Conservation (phyloP, 768 basidiomycete species). For the Pluteus cervinus region DNA sequence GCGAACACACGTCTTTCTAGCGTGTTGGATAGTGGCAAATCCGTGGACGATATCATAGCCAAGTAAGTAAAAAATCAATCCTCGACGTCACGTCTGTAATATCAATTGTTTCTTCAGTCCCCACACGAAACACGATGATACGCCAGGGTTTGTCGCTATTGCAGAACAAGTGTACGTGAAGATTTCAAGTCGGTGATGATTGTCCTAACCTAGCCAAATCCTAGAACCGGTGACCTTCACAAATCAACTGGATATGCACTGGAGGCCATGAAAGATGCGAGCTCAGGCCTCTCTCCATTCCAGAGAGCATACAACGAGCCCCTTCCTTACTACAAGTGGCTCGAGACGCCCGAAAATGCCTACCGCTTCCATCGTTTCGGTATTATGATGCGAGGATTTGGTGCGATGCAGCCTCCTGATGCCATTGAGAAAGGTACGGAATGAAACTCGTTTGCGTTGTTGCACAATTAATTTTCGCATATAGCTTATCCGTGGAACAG, state of each 20-base stretch:
- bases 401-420: conserved; percentile 12
- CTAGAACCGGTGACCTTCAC: conserved; percentile 17
- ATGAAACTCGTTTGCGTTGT: neutral
- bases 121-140: neutral
- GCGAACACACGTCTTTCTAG: conserved; percentile 28
- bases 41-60: conserved; percentile 17
- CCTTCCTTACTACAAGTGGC: conserved; percentile 16
- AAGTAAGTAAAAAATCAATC: conserved; percentile 16
- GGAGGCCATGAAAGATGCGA: conserved; percentile 19
- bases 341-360: conserved; percentile 15
- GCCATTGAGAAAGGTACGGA: conserved; percentile 14
- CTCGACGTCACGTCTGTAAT: neutral
- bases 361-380: conserved; percentile 20
- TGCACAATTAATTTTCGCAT: neutral
- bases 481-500: conserved; percentile 19
- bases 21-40: conserved; percentile 23
- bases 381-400: conserved; percentile 19
- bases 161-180: no score
- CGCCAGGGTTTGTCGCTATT: neutral
- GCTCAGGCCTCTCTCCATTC: conserved; percentile 11
- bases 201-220: neutral
- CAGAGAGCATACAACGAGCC: conserved; percentile 12
- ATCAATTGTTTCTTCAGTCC: neutral
- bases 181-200: neutral
- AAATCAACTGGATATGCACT: conserved; percentile 19